Evolutionary conservation across 305 asterid genomes (phyloP).

Genomic region (Fraxinus xanthoxyloides): DNA sequence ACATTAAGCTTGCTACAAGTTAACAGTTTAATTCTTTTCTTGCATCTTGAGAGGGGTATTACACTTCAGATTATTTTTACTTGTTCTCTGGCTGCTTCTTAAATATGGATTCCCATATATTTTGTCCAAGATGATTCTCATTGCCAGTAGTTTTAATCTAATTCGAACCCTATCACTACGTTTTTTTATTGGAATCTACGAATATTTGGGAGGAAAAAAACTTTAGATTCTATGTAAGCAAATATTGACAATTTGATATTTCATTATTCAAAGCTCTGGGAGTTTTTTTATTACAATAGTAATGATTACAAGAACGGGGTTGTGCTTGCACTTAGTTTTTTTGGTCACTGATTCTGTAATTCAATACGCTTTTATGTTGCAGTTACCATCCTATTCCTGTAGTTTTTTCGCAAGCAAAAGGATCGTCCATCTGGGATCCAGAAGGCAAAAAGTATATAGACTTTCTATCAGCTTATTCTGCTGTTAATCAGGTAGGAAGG

Average conservation of each 20-base stretch:
- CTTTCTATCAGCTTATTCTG: conserved; percentile 94
- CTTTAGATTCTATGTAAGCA: neutral
- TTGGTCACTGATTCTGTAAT: neutral
- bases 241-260: neutral
- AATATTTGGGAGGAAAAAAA: neutral
- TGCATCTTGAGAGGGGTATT: neutral
- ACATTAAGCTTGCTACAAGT: neutral
- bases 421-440: conserved; percentile 86
- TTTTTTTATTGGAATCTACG: neutral
- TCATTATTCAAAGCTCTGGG: neutral
- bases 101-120: neutral
- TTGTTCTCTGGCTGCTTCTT: neutral
- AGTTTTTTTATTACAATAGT: neutral
- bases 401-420: conserved; percentile 88
- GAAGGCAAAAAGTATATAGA: conserved; percentile 91
- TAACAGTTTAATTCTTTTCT: neutral
- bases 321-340: neutral
- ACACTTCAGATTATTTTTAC: neutral
- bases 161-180: neutral
- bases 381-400: conserved; percentile 95
- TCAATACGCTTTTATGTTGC: conserved; percentile 32
- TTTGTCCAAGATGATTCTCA: neutral
- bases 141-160: neutral
- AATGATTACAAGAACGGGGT: neutral
- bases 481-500: conserved; percentile 82